A percentile compares a stretch with the other conserved stretches of the same genome.
Evolutionary conservation across 805 yeast species (phyloP).

Genomic region (Candida xiaguanensis): DNA sequence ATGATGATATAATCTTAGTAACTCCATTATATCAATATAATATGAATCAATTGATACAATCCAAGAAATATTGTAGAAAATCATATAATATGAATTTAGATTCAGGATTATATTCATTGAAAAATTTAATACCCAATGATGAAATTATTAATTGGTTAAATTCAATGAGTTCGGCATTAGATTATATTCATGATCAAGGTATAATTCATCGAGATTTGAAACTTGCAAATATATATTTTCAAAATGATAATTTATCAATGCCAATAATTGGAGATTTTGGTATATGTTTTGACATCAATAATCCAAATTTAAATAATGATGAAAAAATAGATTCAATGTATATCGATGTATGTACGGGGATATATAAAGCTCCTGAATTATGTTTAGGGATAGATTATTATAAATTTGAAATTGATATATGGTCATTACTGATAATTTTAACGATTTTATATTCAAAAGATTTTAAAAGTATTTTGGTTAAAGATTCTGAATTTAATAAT

Average conservation of each 20-base stretch:
- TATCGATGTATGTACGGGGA: conserved; percentile 63
- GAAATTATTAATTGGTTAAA: conserved; percentile 3
- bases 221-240: conserved; percentile 30
- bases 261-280: conserved; percentile 65
- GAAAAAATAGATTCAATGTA: conserved; percentile 39
- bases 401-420: conserved; percentile 56
- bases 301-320: background rate
- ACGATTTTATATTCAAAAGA: conserved; percentile 44
- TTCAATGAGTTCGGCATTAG: conserved; percentile 20
- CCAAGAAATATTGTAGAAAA: conserved; percentile 13
- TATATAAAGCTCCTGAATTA: conserved; percentile 72
- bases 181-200: conserved; percentile 26
- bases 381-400: conserved; percentile 59
- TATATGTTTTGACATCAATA: conserved; percentile 29
- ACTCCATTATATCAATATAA: conserved; percentile 28
- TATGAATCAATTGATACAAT: conserved; percentile 20
- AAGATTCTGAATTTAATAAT: conserved; percentile 22
- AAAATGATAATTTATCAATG: conserved; percentile 15
- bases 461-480: conserved; percentile 27
- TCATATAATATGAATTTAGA: conserved; percentile 22
- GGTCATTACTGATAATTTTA: conserved; percentile 66
- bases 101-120: conserved; percentile 9
- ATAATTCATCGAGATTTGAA: conserved; percentile 42
- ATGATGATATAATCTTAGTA: conserved; percentile 34
- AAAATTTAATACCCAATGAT: conserved; percentile 5